Evolutionary conservation across 805 yeast genomes (phyloP), one percentile per base, ranked within the genome.

Genomic region (Kazachstania martiniae): DNA sequence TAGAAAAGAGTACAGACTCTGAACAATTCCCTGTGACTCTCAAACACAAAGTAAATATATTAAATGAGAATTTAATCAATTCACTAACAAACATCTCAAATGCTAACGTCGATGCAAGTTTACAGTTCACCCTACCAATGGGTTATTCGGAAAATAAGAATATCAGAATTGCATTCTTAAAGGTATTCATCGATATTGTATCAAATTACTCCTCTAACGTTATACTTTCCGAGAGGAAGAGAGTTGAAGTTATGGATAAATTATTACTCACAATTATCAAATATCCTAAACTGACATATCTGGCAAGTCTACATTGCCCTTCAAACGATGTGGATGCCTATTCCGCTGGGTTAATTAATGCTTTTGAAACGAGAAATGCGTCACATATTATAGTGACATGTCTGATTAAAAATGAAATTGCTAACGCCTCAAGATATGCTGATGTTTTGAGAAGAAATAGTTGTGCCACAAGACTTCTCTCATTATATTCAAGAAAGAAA

Each of bases 381-480:
- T 46, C 54, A 22, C 60, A 61, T 19, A 53, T 61, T 10, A 55
- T 79, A 18, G 72, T 81, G 25, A 56, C 65, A 2, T 62, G 66
- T 7, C 56, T 79, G 29, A 59, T 82, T 13, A 59, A 58, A 14
- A 70, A 70, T 34, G 93, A 83, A 48, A 76, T 84, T 13, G 47
- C 58, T 25, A 60, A 56, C 23, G 74, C 80, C 0, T 55, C 69
- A 1, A 68, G 76, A 35, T 68, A 80, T 10, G 68, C 80, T 10
- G 87, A 80, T 45, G 72, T 83, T 18, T 65, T 84, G 44, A 66
- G 94, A 47, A 68, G 89, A 31, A 84, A 83, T 50, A 75, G 85
- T 31, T 79, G 82, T 23, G 78, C 86, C 23, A 82, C 93, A 0
- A 68, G 83, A 44, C 61, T 82, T 33, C 62, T 82, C 31, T 76